Base-by-base conservation (phyloP, 2,329 filamentous ascomycete species). In the Chlorencoelia australis region DNA sequence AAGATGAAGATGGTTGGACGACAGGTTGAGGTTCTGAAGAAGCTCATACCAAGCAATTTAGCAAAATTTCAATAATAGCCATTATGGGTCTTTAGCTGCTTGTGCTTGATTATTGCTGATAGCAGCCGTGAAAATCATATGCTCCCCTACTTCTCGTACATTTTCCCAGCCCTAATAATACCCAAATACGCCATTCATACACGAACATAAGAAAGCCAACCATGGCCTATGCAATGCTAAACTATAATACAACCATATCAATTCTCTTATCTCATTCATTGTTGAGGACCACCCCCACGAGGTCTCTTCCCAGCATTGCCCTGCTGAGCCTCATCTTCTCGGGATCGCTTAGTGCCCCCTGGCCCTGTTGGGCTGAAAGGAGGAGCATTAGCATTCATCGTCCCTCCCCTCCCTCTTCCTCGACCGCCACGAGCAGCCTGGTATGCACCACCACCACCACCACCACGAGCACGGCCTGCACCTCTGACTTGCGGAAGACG, bases 1-100 rank as follows among this genome's bases (percentile, higher is more conserved):
- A 73, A 76, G 53, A 68, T 82, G 51, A 69, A 75, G 50, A 72
- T 69, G 30, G 65, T 84, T 51, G 64, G 73, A 24, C 74, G 75
- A 47, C 79, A 86, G 57, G 75, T 83, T 40, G 76, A 82, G 44
- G 70, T 79, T 8, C 53, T 84, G 49, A 67, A 68, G 47, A 75
- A 71, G 54, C 65, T 86, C 62, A 79, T 86, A 59, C 65, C 71
- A 40, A 80, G 71, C 49, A 77, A 78, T 44, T 30, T 50, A 42
- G 44, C 49, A 25, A 55, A 57, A 42, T 57, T 55, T 33, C 50
- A 56, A 46, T 56, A 28, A 52, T 35, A 11, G 16, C 29, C 29
- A 20, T 30, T 41, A 29, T 18, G 30, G 4, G 11, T 16, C 30
- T 21, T 20, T 16, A 4, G 15, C 10, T n/a, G n/a, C n/a, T 10